These are phyloP conservation scores for Macrotyloma uniflorum DNA, from an alignment of 306 rosid species.

Conservation along the genomic window DNA sequence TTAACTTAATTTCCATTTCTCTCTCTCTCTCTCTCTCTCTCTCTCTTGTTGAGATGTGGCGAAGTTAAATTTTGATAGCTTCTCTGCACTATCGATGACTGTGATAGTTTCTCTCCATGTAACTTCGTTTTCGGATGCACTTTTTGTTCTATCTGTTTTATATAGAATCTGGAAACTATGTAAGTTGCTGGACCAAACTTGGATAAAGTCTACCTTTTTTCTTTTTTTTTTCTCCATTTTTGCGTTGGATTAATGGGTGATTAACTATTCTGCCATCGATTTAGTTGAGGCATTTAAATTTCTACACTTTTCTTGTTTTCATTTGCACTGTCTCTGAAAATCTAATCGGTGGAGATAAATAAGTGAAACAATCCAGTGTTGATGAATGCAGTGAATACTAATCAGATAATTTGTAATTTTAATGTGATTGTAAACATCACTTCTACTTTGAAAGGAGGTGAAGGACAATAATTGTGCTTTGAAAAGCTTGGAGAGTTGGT, in stretches of 20 bases:
- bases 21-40: background rate
- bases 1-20: background rate
- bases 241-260: background rate
- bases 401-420: background rate
- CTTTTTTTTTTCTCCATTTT: background rate
- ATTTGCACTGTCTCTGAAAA: background rate
- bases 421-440: background rate
- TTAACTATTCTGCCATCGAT: background rate
- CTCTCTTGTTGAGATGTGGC: background rate
- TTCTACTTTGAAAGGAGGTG: background rate
- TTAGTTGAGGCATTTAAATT: background rate
- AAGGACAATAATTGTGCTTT: constrained; percentile 24
- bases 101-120: background rate
- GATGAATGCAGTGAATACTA: background rate
- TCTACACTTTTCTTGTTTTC: background rate
- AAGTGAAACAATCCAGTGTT: background rate
- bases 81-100: background rate
- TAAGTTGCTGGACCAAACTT: background rate
- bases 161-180: constrained; percentile 23
- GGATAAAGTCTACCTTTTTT: background rate
- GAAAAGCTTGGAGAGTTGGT: constrained; percentile 31
- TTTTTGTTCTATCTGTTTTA: constrained; percentile 18
- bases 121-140: constrained; percentile 6
- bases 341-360: background rate
- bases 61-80: constrained; percentile 40